Percentiles rank a stretch among this genome's conserved stretches.
Conservation (phyloP, 1,284 basidiomycete species). For the Chiua sp. region DNA sequence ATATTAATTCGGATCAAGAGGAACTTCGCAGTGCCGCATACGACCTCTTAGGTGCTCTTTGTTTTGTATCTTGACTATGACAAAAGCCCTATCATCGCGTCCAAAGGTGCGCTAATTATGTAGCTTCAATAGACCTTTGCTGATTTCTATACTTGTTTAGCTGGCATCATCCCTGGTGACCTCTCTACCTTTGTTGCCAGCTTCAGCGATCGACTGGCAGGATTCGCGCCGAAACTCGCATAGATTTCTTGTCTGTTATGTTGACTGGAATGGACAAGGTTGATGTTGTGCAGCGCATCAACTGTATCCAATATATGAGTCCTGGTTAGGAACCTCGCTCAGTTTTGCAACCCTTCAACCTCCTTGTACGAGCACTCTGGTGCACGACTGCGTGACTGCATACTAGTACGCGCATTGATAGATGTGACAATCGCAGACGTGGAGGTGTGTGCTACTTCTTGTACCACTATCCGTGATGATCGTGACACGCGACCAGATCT, state of each 20-base stretch:
- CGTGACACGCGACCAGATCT: conserved; percentile 54
- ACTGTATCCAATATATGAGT: conserved; percentile 79
- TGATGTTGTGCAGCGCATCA: conserved; percentile 59
- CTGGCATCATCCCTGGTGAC: conserved; percentile 78
- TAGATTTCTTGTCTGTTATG: conserved; percentile 89
- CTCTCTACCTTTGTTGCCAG: conserved; percentile 65
- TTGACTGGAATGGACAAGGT: conserved; percentile 66
- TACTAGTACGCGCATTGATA: conserved; percentile 77
- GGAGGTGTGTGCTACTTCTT: conserved; percentile 52
- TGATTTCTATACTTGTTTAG: conserved; percentile 41
- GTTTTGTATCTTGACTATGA: conserved; percentile 81
- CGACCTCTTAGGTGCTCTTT: conserved; percentile 79
- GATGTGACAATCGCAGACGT: conserved; percentile 75
- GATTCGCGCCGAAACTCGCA: conserved; percentile 78
- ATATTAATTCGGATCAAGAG: conserved; percentile 74
- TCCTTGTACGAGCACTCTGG: conserved; percentile 71
- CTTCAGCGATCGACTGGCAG: conserved; percentile 76
- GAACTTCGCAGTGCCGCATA: conserved; percentile 80
- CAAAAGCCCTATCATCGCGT: conserved; percentile 67
- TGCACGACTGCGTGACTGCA: conserved; percentile 75
- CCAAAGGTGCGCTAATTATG: conserved; percentile 59
- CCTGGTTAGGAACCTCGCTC: conserved; percentile 82
- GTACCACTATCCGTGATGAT: conserved; percentile 1
- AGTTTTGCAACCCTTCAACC: conserved; percentile 73
- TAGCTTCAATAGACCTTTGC: neutral